phyloP scores from a whole-genome alignment of 2,329 filamentous ascomycete genomes.

The Penicillium freii region DNA sequence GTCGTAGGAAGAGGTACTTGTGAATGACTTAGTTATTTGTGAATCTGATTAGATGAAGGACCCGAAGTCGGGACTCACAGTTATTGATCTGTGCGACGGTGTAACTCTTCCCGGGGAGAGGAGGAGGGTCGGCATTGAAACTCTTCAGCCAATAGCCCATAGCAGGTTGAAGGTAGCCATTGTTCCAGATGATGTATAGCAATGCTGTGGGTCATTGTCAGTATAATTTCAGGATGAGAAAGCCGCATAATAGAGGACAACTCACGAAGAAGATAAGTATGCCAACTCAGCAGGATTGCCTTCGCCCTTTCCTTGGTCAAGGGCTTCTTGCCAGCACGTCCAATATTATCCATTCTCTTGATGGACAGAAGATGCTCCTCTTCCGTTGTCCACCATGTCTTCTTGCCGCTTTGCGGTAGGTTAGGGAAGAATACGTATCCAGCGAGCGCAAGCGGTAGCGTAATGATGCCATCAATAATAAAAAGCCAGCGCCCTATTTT shows the following conservation, averaged over 20 bases:
- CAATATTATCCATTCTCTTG: constrained; percentile 36
- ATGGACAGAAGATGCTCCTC: constrained; percentile 26
- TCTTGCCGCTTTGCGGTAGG: constrained; percentile 20
- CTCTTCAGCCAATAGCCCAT: constrained; percentile 48
- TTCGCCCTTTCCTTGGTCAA: constrained; percentile 38
- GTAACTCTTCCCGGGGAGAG: constrained; percentile 37
- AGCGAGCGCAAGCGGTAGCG: constrained; percentile 23
- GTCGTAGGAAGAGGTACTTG: constrained; percentile 31
- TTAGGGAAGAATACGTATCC: constrained; percentile 27
- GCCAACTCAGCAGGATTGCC: constrained; percentile 40
- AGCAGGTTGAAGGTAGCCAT: constrained; percentile 33
- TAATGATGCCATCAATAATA: constrained; percentile 29
- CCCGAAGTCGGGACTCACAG: constrained; percentile 22
- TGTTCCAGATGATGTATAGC: constrained; percentile 43
- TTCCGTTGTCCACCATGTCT: constrained; percentile 26
- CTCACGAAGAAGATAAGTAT: constrained; percentile 40
- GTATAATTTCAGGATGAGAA: background rate
- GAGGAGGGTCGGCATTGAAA: constrained; percentile 37
- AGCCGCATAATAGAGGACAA: background rate
- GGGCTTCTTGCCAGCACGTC: constrained; percentile 37
- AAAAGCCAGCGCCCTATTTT: constrained; percentile 28
- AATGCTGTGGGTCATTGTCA: constrained; percentile 21
- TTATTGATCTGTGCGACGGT: constrained; percentile 39
- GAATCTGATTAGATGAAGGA: background rate
- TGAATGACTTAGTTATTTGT: background rate